Percentiles rank a stretch among this genome's conserved stretches.
phyloP scores from a whole-genome alignment of 257 asterid genomes.

The Solanum microdontum region DNA sequence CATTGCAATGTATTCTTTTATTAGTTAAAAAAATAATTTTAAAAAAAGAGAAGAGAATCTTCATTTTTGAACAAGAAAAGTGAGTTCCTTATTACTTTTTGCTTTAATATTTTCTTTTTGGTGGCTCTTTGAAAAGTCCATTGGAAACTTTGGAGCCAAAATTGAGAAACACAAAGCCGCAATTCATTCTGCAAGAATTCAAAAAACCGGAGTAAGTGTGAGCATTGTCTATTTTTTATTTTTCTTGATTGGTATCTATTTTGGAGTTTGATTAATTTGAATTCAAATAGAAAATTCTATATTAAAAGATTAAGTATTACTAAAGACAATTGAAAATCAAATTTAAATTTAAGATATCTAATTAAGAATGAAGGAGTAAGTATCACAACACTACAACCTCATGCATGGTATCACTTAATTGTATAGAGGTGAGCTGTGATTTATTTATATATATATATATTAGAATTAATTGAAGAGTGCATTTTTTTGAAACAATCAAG shows the following conservation, averaged over 20 bases:
- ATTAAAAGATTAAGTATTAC: too few species aligned
- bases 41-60: background rate
- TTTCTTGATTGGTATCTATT: too few species aligned
- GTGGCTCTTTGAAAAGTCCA: background rate
- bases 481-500: background rate
- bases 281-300: rapidly evolving
- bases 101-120: background rate
- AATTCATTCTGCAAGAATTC: background rate
- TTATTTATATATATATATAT: too few species aligned
- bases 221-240: background rate
- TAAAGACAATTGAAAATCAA: too few species aligned
- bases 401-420: too few species aligned
- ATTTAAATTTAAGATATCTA: too few species aligned
- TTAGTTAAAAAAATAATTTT: background rate
- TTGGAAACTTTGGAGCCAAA: background rate
- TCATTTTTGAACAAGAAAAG: background rate
- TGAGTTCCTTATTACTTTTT: background rate
- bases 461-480: too few species aligned
- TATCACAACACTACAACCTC: background rate
- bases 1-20: background rate
- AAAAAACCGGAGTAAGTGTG: background rate
- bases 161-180: background rate
- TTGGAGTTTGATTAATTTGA: background rate
- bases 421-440: background rate
- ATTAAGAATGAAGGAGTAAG: too few species aligned